These are phyloP conservation scores for Eutrema heterophyllum DNA, from an alignment of 345 rosid genomes.

Conservation along the genomic window DNA sequence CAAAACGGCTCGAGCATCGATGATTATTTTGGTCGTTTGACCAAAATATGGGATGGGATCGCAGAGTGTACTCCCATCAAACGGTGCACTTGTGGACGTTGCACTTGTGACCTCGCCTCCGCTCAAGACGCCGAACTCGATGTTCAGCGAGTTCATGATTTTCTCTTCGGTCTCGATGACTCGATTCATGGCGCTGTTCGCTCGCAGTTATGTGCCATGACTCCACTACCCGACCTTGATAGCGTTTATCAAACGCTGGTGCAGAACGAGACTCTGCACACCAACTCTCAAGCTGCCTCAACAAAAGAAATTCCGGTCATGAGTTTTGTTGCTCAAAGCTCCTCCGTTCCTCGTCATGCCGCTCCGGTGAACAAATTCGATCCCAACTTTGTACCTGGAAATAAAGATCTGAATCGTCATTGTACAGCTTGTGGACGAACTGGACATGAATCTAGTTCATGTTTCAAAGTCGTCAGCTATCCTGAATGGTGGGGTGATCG, in stretches of 20 bases:
- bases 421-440: fast-evolving
- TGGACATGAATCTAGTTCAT: neutral
- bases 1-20: neutral
- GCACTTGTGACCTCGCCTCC: neutral
- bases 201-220: neutral
- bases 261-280: neutral
- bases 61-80: neutral
- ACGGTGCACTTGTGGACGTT: neutral
- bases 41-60: neutral
- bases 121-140: neutral
- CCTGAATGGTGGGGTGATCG: neutral
- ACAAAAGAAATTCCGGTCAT: too few relatives aligned
- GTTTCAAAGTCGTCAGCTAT: neutral
- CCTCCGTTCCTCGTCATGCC: neutral
- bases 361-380: neutral
- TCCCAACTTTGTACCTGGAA: neutral
- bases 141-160: neutral
- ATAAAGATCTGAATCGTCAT: neutral
- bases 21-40: neutral
- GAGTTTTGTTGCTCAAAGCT: neutral
- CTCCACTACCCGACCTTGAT: neutral
- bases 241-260: neutral
- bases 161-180: neutral
- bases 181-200: neutral
- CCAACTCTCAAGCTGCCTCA: too few relatives aligned